Percentiles rank a stretch among this genome's conserved stretches.
These are phyloP conservation scores for Graphium sp. DNA, from an alignment of 2,329 filamentous ascomycete genomes.

Conservation along the genomic window DNA sequence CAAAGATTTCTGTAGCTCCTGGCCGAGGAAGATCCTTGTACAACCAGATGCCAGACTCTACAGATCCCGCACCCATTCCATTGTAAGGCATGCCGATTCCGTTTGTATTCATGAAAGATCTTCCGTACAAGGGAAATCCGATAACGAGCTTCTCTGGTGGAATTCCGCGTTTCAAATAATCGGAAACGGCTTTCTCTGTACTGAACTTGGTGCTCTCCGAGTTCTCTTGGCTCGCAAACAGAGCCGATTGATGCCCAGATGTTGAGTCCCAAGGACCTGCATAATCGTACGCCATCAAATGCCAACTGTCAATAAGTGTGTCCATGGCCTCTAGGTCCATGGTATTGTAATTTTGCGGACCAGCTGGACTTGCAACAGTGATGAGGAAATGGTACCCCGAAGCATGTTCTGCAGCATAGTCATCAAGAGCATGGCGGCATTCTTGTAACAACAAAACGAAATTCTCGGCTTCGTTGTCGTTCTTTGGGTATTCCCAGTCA, in stretches of 20 bases:
- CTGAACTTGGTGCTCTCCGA: conserved; percentile 48
- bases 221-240: conserved; percentile 36
- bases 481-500: conserved; percentile 37
- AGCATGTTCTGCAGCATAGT: conserved; percentile 18
- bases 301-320: conserved; percentile 38
- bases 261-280: conserved; percentile 48
- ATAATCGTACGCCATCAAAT: conserved; percentile 55
- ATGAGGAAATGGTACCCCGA: conserved; percentile 29
- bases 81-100: conserved; percentile 48
- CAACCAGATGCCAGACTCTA: conserved; percentile 50
- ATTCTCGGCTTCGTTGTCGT: conserved; percentile 18
- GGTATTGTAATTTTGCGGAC: conserved; percentile 26
- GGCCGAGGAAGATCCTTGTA: conserved; percentile 53
- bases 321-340: conserved; percentile 39
- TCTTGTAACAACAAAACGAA: conserved; percentile 24
- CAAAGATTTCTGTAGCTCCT: conserved; percentile 37
- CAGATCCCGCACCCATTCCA: conserved; percentile 40
- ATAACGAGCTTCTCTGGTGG: conserved; percentile 49
- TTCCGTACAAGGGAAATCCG: conserved; percentile 65
- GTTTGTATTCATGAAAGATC: conserved; percentile 51
- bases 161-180: conserved; percentile 37
- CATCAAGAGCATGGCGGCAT: conserved; percentile 24
- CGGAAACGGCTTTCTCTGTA: conserved; percentile 45
- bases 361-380: conserved; percentile 32
- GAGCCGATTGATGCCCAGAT: conserved; percentile 54